Percentiles rank a stretch among this genome's conserved stretches.
These are phyloP conservation scores for Cryptococcus sp. DNA, from an alignment of 1,284 basidiomycete species.

Conservation along the genomic window DNA sequence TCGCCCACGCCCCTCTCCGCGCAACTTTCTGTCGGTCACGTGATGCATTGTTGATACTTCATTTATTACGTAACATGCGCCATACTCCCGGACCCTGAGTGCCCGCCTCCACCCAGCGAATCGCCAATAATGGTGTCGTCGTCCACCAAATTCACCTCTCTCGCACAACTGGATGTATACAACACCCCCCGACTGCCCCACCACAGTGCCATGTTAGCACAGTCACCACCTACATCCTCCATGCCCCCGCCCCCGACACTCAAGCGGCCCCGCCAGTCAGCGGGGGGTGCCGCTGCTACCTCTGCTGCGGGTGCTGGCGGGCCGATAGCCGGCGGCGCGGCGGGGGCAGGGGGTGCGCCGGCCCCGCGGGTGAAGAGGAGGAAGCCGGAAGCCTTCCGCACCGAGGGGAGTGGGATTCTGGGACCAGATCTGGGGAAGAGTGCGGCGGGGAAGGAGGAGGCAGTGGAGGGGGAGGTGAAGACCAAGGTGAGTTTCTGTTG, in stretches of 20 bases:
- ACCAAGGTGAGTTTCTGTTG: slow-evolving; percentile 35
- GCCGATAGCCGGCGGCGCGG: too few species aligned
- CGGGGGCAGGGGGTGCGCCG: slow-evolving; percentile 1
- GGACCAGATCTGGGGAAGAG: not conserved
- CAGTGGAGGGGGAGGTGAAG: slow-evolving; percentile 35
- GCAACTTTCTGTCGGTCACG: not conserved
- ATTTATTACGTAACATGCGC: not conserved
- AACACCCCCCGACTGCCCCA: not conserved
- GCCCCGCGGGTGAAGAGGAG: slow-evolving; percentile 32
- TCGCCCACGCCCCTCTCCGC: not conserved
- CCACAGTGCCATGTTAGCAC: slow-evolving; percentile 18
- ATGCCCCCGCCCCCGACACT: slow-evolving; percentile 22
- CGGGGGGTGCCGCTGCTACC: not conserved
- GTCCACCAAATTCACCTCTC: not conserved
- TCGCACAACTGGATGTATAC: too few species aligned
- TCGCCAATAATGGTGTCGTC: not conserved
- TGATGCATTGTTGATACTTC: not conserved
- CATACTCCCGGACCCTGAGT: not conserved
- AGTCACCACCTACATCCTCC: slow-evolving; percentile 17
- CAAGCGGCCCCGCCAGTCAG: slow-evolving; percentile 24
- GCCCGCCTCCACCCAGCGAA: slow-evolving; percentile 1
- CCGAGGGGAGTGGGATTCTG: slow-evolving; percentile 6
- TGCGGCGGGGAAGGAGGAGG: slow-evolving; percentile 25
- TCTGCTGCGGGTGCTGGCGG: not conserved
- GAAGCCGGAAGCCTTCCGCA: slow-evolving; percentile 33